Conservation (phyloP, 2,329 filamentous ascomycete species). For the Pseudopyricularia javanii region DNA sequence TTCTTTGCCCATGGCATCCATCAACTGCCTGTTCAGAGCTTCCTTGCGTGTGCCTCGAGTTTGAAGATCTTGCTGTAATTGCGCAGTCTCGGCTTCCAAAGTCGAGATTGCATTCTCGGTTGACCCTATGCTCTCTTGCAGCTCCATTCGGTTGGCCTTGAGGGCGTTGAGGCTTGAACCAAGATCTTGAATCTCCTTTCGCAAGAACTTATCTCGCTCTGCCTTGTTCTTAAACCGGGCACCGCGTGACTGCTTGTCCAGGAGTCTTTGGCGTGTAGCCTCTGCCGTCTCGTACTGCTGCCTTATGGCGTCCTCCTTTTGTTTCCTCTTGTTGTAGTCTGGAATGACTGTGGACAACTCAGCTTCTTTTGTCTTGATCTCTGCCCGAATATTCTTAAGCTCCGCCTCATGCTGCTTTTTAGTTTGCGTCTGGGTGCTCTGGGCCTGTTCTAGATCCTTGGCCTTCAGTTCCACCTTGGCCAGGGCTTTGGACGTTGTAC, state of each 20-base stretch:
- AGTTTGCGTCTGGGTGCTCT: conserved; percentile 63
- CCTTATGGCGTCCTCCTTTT: conserved; percentile 59
- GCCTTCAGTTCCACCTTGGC: conserved; percentile 81
- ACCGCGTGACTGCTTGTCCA: conserved; percentile 84
- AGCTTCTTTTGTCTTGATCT: conserved; percentile 64
- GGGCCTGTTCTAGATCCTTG: conserved; percentile 71
- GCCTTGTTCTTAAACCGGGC: conserved; percentile 79
- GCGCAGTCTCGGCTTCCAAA: conserved; percentile 58
- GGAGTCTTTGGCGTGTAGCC: conserved; percentile 62
- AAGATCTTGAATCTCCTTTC: conserved; percentile 68
- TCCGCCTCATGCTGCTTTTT: conserved; percentile 60
- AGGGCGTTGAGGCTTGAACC: conserved; percentile 65
- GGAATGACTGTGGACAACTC: conserved; percentile 69
- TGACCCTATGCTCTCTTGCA: conserved; percentile 61
- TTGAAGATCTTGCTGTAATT: conserved; percentile 66
- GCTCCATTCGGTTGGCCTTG: conserved; percentile 74
- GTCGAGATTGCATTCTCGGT: conserved; percentile 20
- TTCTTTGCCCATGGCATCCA: conserved; percentile 63
- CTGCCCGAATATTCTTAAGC: conserved; percentile 56
- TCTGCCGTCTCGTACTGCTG: conserved; percentile 66
- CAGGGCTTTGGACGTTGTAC: conserved; percentile 64
- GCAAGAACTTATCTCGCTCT: conserved; percentile 76
- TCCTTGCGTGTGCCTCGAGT: conserved; percentile 67
- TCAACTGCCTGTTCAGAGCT: conserved; percentile 59
- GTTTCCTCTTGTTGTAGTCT: conserved; percentile 59